These are phyloP conservation scores for Neodidymelliopsis sp. DNA, from an alignment of 2,329 filamentous ascomycete genomes.

Conservation along the genomic window DNA sequence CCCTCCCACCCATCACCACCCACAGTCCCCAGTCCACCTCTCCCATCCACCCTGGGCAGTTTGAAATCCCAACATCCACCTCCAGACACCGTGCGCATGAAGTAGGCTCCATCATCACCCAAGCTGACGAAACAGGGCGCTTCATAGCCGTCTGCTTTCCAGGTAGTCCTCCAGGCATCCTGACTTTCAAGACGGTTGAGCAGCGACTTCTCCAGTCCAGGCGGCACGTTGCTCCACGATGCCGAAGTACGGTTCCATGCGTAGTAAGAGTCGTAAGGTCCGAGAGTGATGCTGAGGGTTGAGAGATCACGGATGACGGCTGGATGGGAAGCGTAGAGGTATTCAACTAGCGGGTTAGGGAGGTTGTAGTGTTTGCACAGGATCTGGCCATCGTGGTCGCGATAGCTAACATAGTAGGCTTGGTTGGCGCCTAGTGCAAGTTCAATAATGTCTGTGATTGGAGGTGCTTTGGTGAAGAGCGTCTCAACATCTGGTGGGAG, in stretches of 20 bases:
- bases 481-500: conserved; percentile 38
- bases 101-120: conserved; percentile 41
- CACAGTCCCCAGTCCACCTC: conserved; percentile 15
- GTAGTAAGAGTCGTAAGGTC: conserved; percentile 41
- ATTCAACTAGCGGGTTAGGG: conserved; percentile 40
- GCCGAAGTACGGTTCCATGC: conserved; percentile 38
- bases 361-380: conserved; percentile 40
- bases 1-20: conserved; percentile 33
- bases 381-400: conserved; percentile 29
- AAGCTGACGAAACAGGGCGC: conserved; percentile 41
- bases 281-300: conserved; percentile 38
- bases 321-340: conserved; percentile 38
- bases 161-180: conserved; percentile 33
- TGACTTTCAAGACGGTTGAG: conserved; percentile 31
- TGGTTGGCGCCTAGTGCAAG: conserved; percentile 32
- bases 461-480: conserved; percentile 40
- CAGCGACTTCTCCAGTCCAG: conserved; percentile 38
- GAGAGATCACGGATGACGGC: conserved; percentile 35
- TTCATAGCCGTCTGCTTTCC: conserved; percentile 36
- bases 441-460: conserved; percentile 39
- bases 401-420: conserved; percentile 39
- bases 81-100: conserved; percentile 42
- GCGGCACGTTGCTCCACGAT: conserved; percentile 39
- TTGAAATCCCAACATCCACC: conserved; percentile 45
- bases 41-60: conserved; percentile 18